Conservation (phyloP, 345 rosid genomes). For the Brassica rapa region DNA sequence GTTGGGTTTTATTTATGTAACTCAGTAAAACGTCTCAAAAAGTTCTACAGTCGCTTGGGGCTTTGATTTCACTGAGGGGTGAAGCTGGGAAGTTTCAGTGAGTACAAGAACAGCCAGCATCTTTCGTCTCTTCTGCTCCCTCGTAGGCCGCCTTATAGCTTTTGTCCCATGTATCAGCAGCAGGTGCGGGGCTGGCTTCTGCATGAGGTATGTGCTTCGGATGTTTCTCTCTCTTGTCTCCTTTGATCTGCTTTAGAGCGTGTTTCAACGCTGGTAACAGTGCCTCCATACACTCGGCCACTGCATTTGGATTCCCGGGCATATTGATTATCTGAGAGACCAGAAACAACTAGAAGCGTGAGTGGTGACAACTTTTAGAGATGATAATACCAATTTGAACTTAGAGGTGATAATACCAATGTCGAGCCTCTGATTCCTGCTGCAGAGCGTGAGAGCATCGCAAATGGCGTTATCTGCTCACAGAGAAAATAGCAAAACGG, state of each 20-base stretch:
- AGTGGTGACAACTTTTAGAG: slow-evolving; percentile 18
- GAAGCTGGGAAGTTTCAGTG: slow-evolving; percentile 43
- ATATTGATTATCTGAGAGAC: slow-evolving; percentile 77
- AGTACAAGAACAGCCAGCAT: slow-evolving; percentile 58
- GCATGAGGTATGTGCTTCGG: slow-evolving; percentile 85
- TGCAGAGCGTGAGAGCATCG: slow-evolving; percentile 91
- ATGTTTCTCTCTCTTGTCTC: slow-evolving; percentile 93
- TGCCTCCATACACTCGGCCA: slow-evolving; percentile 94
- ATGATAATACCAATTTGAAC: not conserved
- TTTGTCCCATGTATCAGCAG: slow-evolving; percentile 67
- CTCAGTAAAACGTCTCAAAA: slow-evolving; percentile 3
- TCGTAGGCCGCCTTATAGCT: slow-evolving; percentile 63
- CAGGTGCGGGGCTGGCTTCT: slow-evolving; percentile 47
- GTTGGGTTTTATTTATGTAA: not conserved
- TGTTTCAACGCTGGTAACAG: slow-evolving; percentile 87
- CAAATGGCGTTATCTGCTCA: slow-evolving; percentile 85
- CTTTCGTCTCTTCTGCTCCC: slow-evolving; percentile 22
- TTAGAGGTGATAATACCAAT: slow-evolving; percentile 55
- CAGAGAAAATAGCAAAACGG: not conserved
- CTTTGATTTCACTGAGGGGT: not conserved
- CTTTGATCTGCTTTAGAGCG: slow-evolving; percentile 86
- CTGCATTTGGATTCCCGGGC: slow-evolving; percentile 99
- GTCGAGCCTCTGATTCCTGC: slow-evolving; percentile 97
- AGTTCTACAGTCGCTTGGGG: not conserved
- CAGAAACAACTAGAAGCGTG: not conserved